phyloP scores from a whole-genome alignment of 2,329 filamentous ascomycete species.

The Zymoseptoria tritici region DNA sequence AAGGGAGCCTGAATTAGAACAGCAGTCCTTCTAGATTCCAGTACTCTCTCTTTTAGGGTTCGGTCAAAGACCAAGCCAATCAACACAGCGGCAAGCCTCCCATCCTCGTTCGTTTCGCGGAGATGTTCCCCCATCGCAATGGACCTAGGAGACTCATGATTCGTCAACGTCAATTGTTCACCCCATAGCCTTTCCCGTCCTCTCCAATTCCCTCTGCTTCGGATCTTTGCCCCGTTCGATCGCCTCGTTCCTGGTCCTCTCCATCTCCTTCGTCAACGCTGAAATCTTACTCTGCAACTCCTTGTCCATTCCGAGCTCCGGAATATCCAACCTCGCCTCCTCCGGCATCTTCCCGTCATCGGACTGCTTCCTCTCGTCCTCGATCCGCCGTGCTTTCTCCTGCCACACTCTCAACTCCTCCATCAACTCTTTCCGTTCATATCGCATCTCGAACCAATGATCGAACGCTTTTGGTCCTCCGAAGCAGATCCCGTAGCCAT shows the following conservation, averaged over 20 bases:
- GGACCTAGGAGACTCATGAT: not conserved
- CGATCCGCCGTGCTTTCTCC: conserved; percentile 33
- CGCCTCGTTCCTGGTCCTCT: conserved; percentile 38
- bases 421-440: conserved; percentile 35
- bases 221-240: conserved; percentile 46
- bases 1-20: too few species aligned
- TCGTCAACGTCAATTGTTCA: not conserved
- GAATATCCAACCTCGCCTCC: conserved; percentile 32
- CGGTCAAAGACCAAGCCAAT: too few species aligned
- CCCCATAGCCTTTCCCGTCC: not conserved
- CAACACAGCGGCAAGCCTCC: too few species aligned
- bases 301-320: conserved; percentile 37
- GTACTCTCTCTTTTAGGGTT: too few species aligned
- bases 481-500: conserved; percentile 57
- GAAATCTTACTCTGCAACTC: conserved; percentile 40
- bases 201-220: conserved; percentile 43
- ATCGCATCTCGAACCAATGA: conserved; percentile 42
- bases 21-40: too few species aligned
- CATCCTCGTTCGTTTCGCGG: too few species aligned
- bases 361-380: conserved; percentile 31
- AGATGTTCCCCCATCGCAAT: too few species aligned
- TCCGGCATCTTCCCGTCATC: conserved; percentile 34
- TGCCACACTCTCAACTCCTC: conserved; percentile 38
- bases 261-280: conserved; percentile 36
- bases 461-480: conserved; percentile 43